phyloP scores from a whole-genome alignment of 2,329 filamentous ascomycete genomes.

The Colletotrichum cereale region DNA sequence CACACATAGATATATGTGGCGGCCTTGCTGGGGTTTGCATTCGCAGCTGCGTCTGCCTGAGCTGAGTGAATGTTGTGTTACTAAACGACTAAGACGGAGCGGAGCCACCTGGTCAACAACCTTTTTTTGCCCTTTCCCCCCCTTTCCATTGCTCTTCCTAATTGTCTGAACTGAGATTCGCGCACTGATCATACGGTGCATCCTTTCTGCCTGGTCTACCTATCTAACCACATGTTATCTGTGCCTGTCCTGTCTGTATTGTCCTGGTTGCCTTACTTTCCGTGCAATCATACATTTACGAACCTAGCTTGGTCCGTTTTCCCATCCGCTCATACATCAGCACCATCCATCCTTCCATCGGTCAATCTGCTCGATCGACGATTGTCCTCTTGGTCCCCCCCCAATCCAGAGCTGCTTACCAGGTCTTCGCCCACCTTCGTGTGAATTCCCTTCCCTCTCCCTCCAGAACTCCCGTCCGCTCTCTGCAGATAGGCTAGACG shows the following conservation, averaged over 20 bases:
- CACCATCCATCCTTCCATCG: neutral
- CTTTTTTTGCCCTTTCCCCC: conserved; percentile 21
- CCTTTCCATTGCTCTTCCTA: conserved; percentile 30
- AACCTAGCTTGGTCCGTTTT: neutral
- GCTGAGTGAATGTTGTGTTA: conserved; percentile 25
- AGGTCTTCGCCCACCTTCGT: conserved; percentile 16
- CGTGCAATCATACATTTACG: neutral
- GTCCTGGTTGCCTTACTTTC: neutral
- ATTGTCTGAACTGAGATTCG: neutral
- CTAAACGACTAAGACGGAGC: conserved; percentile 30
- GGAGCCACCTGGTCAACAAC: conserved; percentile 27
- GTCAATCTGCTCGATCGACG: neutral
- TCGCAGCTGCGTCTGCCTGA: conserved; percentile 21
- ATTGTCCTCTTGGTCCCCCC: conserved; percentile 7
- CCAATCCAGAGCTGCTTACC: conserved; percentile 12
- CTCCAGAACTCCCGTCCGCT: conserved; percentile 30
- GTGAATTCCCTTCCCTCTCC: conserved; percentile 16
- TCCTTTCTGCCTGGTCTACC: conserved; percentile 2
- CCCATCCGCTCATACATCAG: neutral
- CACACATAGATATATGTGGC: neutral
- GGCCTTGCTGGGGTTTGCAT: neutral
- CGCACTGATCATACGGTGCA: conserved; percentile 15
- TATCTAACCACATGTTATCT: neutral
- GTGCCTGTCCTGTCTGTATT: neutral
- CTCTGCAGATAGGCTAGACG: conserved; percentile 9